A percentile compares a stretch with the other conserved stretches of the same genome.
phyloP scores from a whole-genome alignment of 208 protist genomes.

The Balamuthia mandrillaris region DNA sequence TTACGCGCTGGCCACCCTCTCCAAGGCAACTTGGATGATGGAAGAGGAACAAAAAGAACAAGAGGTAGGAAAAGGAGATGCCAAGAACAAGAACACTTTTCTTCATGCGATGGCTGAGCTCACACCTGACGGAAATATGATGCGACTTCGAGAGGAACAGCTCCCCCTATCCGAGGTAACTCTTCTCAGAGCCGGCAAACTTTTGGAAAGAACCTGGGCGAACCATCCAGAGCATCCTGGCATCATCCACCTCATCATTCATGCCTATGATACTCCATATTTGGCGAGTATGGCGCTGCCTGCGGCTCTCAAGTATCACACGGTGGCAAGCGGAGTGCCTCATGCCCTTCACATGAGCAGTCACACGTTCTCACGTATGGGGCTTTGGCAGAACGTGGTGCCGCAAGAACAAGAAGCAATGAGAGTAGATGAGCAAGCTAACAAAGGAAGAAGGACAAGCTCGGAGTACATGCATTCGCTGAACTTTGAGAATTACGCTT shows the following conservation, averaged over 20 bases:
- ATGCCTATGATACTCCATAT: conserved; percentile 7
- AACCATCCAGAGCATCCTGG: neutral
- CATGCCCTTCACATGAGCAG: conserved; percentile 10
- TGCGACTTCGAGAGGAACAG: too few species aligned
- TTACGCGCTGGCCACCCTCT: too few species aligned
- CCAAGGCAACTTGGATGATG: too few species aligned
- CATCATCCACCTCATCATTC: conserved; percentile 16
- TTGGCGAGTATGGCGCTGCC: neutral
- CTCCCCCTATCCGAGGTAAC: neutral
- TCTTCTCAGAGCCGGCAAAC: neutral
- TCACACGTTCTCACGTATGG: conserved; percentile 7
- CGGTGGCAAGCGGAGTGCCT: neutral
- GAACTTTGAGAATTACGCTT: too few species aligned
- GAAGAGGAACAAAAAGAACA: too few species aligned
- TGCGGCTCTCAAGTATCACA: neutral
- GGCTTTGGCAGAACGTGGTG: neutral
- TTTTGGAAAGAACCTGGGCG: neutral
- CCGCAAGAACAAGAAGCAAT: neutral
- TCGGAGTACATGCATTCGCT: too few species aligned
- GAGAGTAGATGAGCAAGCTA: too few species aligned
- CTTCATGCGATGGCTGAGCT: too few species aligned
- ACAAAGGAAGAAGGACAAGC: too few species aligned
- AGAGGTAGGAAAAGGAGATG: too few species aligned
- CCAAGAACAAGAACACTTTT: too few species aligned
- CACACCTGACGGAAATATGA: too few species aligned